Evolutionary conservation across 2,329 filamentous ascomycete genomes (phyloP).

Genomic region (Endoconidiophora polonica): DNA sequence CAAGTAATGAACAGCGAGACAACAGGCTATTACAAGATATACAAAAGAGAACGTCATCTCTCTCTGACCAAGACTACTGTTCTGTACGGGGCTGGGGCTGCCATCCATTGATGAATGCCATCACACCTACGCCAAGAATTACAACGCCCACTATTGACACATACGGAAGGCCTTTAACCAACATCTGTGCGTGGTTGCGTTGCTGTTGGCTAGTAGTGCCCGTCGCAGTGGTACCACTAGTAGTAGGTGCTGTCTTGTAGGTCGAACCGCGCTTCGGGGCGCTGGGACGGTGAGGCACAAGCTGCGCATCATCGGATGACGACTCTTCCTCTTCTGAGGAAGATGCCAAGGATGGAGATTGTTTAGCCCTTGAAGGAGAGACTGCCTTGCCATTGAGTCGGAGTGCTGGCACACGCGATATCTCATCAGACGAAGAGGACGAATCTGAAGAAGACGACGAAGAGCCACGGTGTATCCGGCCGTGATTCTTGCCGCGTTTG

Average conservation of each 20-base stretch:
- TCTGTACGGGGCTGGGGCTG: constrained; percentile 30
- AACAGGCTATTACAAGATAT: neutral
- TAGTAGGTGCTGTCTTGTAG: neutral
- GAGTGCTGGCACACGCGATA: neutral
- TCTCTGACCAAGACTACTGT: constrained; percentile 4
- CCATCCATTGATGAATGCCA: constrained; percentile 79
- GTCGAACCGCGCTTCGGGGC: neutral
- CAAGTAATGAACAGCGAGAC: neutral
- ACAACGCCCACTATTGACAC: constrained; percentile 72
- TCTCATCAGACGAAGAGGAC: neutral
- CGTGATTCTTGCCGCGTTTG: neutral
- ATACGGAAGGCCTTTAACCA: constrained; percentile 49
- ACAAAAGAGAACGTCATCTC: neutral
- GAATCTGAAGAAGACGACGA: constrained; percentile 7
- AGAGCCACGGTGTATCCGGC: neutral
- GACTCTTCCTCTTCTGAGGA: constrained; percentile 5
- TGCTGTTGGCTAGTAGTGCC: constrained; percentile 6
- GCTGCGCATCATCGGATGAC: constrained; percentile 1
- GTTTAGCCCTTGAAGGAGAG: neutral
- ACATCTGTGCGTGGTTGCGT: constrained; percentile 8
- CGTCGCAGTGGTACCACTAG: neutral
- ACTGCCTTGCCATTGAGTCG: neutral
- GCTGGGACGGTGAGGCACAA: neutral
- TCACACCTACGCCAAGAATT: constrained; percentile 62
- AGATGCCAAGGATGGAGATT: neutral